phyloP scores from a whole-genome alignment of 2,329 filamentous ascomycete species.

The Claviceps fusiformis region DNA sequence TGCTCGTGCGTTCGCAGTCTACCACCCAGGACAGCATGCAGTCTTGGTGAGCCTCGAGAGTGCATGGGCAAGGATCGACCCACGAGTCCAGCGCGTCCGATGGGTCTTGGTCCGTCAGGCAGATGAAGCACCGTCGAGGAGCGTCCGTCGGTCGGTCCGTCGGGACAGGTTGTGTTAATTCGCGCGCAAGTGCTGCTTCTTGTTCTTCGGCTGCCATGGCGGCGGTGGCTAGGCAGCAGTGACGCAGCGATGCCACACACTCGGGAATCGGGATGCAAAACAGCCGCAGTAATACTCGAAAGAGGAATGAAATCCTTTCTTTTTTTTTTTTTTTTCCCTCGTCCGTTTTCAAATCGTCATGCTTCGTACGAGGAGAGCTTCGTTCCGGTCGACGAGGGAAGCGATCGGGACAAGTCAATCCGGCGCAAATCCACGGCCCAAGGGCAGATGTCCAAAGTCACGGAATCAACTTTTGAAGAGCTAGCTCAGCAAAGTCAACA shows the following conservation, averaged over 20 bases:
- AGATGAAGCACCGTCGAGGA: constrained; percentile 46
- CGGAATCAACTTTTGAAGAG: background rate
- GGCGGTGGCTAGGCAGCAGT: background rate
- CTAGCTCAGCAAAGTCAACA: background rate
- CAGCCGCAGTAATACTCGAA: background rate
- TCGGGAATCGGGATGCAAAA: too few species aligned
- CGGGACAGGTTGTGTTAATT: constrained; percentile 7
- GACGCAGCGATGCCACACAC: background rate
- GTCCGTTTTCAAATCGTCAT: background rate
- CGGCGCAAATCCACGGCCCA: too few species aligned
- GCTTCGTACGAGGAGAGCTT: background rate
- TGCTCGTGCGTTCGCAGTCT: constrained; percentile 59
- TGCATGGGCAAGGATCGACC: constrained; percentile 84
- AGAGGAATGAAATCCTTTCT: background rate
- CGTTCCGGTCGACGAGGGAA: background rate
- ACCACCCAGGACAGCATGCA: constrained; percentile 87
- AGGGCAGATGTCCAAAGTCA: background rate
- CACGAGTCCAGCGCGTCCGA: constrained; percentile 41
- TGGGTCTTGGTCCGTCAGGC: constrained; percentile 42
- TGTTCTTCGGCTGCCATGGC: constrained; percentile 2
- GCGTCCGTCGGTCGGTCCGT: constrained; percentile 12
- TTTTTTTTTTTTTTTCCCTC: too few species aligned
- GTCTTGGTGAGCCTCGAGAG: constrained; percentile 76
- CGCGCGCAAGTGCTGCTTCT: constrained; percentile 6
- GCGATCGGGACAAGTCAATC: background rate